Conservation (phyloP, 192 early-diverging fungal species). For the Podila epicladia region DNA sequence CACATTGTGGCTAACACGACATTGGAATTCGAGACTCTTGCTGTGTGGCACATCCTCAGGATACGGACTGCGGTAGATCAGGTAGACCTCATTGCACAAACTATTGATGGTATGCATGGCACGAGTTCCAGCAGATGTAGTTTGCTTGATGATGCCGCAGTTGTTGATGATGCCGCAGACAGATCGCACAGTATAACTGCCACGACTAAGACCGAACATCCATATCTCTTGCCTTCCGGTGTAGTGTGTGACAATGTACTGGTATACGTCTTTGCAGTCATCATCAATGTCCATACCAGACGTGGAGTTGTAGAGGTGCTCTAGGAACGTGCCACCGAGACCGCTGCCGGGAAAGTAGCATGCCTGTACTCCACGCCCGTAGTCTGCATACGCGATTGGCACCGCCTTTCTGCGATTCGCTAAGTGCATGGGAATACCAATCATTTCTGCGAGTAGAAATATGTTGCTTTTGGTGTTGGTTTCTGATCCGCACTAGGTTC, state of each 20-base stretch:
- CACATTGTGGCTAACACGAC: constrained; percentile 7
- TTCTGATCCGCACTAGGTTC: constrained; percentile 24
- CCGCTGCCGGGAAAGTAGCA: constrained; percentile 16
- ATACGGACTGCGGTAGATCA: constrained; percentile 12
- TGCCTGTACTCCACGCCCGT: not conserved
- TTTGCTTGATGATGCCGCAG: constrained; percentile 21
- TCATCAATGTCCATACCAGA: constrained; percentile 4
- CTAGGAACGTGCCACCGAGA: constrained; percentile 9
- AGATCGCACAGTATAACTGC: constrained; percentile 22
- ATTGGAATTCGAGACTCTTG: constrained; percentile 3
- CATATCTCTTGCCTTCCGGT: constrained; percentile 42
- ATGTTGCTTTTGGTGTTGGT: constrained; percentile 17
- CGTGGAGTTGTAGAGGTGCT: constrained; percentile 4
- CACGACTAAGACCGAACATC: constrained; percentile 43
- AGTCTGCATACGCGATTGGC: not conserved
- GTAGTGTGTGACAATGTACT: constrained; percentile 18
- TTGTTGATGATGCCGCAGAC: constrained; percentile 35
- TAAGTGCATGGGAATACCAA: not conserved
- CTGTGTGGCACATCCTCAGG: not conserved
- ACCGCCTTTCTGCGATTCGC: too few species aligned
- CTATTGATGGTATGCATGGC: not conserved
- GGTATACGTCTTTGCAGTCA: constrained; percentile 12
- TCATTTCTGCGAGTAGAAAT: constrained; percentile 14
- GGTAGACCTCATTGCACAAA: constrained; percentile 16
- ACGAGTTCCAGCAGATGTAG: not conserved